Evolutionary conservation across 2,329 filamentous ascomycete genomes (phyloP).

Genomic region (Dissoconium aciculare): DNA sequence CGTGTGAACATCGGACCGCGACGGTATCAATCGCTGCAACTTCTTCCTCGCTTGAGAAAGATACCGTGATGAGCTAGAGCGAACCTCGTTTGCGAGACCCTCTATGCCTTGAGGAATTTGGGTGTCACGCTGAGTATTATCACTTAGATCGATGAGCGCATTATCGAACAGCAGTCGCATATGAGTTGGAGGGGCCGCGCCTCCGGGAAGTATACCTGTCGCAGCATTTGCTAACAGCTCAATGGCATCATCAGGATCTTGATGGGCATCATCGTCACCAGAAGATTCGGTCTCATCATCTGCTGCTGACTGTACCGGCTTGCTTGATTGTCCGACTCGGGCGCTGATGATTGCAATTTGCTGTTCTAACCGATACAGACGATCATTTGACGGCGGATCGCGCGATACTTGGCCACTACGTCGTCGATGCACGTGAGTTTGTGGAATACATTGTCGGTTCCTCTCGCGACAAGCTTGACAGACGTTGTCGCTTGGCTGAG

Average conservation of each 20-base stretch:
- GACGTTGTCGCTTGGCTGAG: conserved; percentile 8
- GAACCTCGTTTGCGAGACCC: neutral
- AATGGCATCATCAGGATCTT: no score
- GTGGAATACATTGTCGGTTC: conserved; percentile 11
- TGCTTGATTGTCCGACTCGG: neutral
- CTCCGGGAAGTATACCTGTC: no score
- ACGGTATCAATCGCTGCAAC: conserved; percentile 15
- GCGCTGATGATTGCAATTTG: conserved; percentile 9
- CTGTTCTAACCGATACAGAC: conserved; percentile 9
- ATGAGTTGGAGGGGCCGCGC: conserved; percentile 17
- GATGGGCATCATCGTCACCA: no score
- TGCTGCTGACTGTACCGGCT: no score
- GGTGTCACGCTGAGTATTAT: conserved; percentile 4
- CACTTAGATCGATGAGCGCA: conserved; percentile 14
- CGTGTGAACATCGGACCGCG: conserved; percentile 13
- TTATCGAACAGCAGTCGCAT: conserved; percentile 22
- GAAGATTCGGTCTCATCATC: no score
- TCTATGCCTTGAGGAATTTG: neutral
- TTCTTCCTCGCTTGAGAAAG: conserved; percentile 11
- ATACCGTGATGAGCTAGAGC: conserved; percentile 8
- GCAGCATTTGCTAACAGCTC: no score
- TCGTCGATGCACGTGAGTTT: conserved; percentile 11
- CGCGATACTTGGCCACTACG: no score
- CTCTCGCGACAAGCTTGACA: conserved; percentile 12
- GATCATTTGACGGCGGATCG: conserved; percentile 10